Base-by-base conservation (phyloP, 2,329 filamentous ascomycete genomes). In the Hypoxylon sp. region DNA sequence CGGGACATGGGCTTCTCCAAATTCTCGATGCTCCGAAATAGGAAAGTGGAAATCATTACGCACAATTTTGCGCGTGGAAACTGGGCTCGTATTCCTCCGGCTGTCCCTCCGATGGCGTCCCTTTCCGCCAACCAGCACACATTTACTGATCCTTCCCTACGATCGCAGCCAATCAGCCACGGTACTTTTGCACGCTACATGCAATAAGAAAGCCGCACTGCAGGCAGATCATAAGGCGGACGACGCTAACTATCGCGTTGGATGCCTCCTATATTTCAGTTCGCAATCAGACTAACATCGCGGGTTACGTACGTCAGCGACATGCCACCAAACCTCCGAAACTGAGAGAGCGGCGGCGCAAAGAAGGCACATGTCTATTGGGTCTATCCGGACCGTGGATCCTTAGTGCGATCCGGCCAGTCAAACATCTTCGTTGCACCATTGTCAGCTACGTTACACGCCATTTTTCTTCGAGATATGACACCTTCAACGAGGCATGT, bases 191-290 rank as follows among this genome's bases (percentile, higher is more conserved):
- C 13, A 32, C 17, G 25, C 45, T 42, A 12, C 31, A 13, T 36
- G 29, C 37, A 41, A 37, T 46, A 40, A 36, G 25, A 25, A 35
- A 32, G 5, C 26, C 29, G 16, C 20, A 48, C 44, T 49, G 43
- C 45, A 54, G 53, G 50, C 53, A 55, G 35, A 54, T 37, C 42
- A 13, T 42, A 51, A 58, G 51, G 55, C 51, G 34, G 12, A 55
- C 51, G 21, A 8, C 29, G 38, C 54, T 45, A 51, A 12, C n/a
- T 16, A 32, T 9, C 23, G 17, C 35, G 34, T 47, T 41, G 41
- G 53, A 45, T 47, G 54, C 54, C 43, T 51, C 31, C 15, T 19
- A 9, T 12, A 31, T 46, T 52, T 29, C 35, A 12, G 34, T 45
- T 49, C 34, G 41, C 48, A 36, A 9, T 21, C n/a, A 27, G 23